Conservation (phyloP, 2,329 filamentous ascomycete genomes). For the Apiospora kogelbergensis region DNA sequence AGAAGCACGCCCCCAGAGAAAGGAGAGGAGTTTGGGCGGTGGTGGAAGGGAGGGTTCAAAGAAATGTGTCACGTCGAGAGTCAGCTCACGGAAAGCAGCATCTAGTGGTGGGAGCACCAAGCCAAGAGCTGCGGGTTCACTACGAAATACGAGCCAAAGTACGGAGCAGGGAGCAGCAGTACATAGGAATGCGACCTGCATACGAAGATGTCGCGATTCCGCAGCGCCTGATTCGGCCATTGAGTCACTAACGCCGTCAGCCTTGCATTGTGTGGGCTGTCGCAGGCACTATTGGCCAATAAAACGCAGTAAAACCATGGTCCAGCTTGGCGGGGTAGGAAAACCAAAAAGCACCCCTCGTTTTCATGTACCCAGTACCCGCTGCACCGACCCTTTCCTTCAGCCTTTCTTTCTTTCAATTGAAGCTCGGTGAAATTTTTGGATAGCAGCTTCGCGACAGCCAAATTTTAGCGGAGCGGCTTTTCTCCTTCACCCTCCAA, state of each 20-base stretch:
- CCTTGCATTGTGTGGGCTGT: neutral
- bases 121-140: neutral
- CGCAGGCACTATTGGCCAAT: neutral
- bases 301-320: neutral
- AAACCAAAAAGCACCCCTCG: neutral
- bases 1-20: constrained; percentile 6
- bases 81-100: constrained; percentile 13
- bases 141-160: too few species aligned
- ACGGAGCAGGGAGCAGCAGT: neutral
- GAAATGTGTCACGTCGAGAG: constrained; percentile 13
- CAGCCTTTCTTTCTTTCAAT: neutral
- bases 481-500: neutral
- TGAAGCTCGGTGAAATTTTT: neutral
- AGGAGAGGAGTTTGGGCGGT: constrained; percentile 16
- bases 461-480: neutral
- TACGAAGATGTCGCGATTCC: neutral
- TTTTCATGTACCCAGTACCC: neutral
- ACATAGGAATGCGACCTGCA: neutral
- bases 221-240: neutral
- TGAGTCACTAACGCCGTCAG: neutral
- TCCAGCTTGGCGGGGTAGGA: neutral
- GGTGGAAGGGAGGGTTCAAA: constrained; percentile 15
- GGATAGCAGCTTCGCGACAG: neutral
- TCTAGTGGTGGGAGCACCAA: neutral
- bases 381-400: neutral